A percentile compares a stretch with the other conserved stretches of the same genome.
These are phyloP conservation scores for Mucuna pruriens DNA, from an alignment of 306 rosid genomes.

Conservation along the genomic window DNA sequence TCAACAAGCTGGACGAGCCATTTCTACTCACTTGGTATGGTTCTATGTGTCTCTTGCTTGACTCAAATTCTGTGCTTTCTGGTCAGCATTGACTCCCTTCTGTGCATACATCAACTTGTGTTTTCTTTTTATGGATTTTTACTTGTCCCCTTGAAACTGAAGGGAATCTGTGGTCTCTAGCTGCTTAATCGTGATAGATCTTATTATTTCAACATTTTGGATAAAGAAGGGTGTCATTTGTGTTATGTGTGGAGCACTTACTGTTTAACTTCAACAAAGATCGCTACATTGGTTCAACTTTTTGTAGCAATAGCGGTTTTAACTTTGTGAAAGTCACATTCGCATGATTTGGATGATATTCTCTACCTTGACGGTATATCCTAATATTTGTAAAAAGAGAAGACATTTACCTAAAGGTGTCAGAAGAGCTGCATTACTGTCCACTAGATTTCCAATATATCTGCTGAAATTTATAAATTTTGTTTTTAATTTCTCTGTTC, in stretches of 20 bases:
- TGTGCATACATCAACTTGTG: not conserved
- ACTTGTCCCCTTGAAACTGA: not conserved
- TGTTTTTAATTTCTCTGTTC: not conserved
- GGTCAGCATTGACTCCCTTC: not conserved
- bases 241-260: not conserved
- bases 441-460: not conserved
- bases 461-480: not conserved
- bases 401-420: not conserved
- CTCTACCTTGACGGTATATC: not conserved
- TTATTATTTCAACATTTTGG: not conserved
- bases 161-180: not conserved
- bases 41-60: not conserved
- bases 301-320: not conserved
- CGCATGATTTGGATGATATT: not conserved
- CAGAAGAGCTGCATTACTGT: not conserved
- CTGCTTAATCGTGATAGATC: not conserved
- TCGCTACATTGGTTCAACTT: not conserved
- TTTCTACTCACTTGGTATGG: constrained; percentile 84
- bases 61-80: not conserved
- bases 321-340: not conserved
- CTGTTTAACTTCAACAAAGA: not conserved
- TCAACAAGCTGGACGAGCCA: constrained; percentile 92
- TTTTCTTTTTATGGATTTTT: not conserved
- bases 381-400: not conserved
- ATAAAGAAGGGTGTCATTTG: not conserved